A percentile compares a stretch with the other conserved stretches of the same genome.
Evolutionary conservation across 2,329 filamentous ascomycete genomes (phyloP).

Genomic region (Lecanoromycetidae sp.): DNA sequence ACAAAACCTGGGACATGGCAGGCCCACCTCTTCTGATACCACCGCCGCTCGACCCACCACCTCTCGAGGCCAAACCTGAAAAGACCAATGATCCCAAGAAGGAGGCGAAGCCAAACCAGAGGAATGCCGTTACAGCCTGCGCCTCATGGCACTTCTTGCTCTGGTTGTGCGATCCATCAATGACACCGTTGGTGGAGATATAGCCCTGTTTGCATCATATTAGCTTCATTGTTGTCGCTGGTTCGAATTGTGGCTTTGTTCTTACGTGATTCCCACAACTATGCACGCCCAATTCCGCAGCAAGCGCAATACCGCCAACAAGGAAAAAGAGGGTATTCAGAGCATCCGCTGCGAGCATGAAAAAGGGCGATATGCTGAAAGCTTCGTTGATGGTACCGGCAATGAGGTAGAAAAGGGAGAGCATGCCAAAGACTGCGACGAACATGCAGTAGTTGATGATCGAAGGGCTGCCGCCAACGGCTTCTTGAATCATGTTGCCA

Average conservation of each 20-base stretch:
- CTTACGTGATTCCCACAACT: conserved; percentile 37
- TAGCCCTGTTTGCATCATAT: conserved; percentile 25
- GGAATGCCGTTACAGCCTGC: conserved; percentile 39
- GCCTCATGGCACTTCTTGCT: conserved; percentile 38
- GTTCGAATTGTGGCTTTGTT: not conserved
- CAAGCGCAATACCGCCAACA: conserved; percentile 36
- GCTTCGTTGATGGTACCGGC: conserved; percentile 31
- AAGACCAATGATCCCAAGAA: conserved; percentile 33
- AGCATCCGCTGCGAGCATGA: conserved; percentile 33
- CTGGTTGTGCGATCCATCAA: conserved; percentile 29
- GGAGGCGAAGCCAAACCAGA: conserved; percentile 39
- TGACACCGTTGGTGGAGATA: conserved; percentile 33
- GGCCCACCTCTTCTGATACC: conserved; percentile 27
- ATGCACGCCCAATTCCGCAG: conserved; percentile 33
- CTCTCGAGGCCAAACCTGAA: conserved; percentile 26
- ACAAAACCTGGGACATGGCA: conserved; percentile 35
- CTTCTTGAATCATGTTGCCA: conserved; percentile 49
- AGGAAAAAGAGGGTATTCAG: conserved; percentile 40
- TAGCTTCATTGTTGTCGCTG: not conserved
- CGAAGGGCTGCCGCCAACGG: conserved; percentile 41
- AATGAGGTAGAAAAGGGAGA: conserved; percentile 38
- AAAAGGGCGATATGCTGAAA: conserved; percentile 31
- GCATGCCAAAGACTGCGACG: conserved; percentile 34
- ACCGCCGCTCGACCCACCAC: conserved; percentile 21
- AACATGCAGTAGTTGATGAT: conserved; percentile 46